Conservation (phyloP, 2,329 filamentous ascomycete genomes). For the Rutstroemia sp. region DNA sequence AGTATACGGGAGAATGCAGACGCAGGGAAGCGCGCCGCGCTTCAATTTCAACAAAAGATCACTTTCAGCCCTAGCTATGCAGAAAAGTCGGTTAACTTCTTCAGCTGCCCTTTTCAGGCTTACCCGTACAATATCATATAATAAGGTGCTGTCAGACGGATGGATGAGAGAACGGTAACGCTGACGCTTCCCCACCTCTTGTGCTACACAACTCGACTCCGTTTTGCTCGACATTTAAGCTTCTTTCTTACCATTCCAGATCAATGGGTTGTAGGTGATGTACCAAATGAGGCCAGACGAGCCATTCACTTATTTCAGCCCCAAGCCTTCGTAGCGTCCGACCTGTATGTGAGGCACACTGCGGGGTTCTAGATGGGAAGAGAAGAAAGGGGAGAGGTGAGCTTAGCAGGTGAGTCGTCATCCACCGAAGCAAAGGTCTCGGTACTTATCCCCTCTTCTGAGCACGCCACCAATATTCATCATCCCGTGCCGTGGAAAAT, state of each 20-base stretch:
- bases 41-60: neutral
- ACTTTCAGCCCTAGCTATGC: conserved; percentile 7
- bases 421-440: neutral
- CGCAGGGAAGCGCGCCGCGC: conserved; percentile 8
- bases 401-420: neutral
- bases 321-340: neutral
- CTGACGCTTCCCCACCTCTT: neutral
- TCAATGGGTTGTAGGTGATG: neutral
- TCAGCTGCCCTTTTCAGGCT: conserved; percentile 5
- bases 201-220: neutral
- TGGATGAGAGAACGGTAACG: neutral
- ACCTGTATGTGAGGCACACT: neutral
- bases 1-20: neutral
- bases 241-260: conserved; percentile 2
- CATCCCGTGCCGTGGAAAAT: neutral
- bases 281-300: conserved; percentile 5
- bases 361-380: neutral
- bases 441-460: neutral
- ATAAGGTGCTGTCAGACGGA: neutral
- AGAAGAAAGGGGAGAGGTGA: neutral
- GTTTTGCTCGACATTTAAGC: conserved; percentile 1
- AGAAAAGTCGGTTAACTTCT: neutral
- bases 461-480: conserved; percentile 8
- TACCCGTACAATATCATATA: neutral
- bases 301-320: conserved; percentile 5